These are phyloP conservation scores for Russula brevipes DNA, from an alignment of 768 basidiomycete genomes.

Conservation along the genomic window DNA sequence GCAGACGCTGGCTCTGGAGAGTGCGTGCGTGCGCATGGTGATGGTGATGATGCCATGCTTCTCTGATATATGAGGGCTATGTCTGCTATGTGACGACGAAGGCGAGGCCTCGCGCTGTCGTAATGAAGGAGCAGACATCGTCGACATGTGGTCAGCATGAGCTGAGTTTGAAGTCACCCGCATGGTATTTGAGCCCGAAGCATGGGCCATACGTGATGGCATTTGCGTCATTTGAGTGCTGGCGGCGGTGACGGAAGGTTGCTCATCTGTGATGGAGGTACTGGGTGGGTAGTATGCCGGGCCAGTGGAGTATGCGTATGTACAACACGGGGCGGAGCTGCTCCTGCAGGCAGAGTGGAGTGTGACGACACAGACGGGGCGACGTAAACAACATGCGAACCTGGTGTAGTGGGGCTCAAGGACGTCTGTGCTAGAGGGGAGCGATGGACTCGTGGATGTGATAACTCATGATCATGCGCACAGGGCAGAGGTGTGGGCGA, in stretches of 20 bases:
- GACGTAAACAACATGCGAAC: background rate
- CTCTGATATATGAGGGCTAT: constrained; percentile 8
- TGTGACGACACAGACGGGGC: background rate
- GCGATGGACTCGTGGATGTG: background rate
- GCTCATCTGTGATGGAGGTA: background rate
- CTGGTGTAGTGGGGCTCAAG: background rate
- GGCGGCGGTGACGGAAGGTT: background rate
- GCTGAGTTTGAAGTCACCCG: constrained; percentile 13
- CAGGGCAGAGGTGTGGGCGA: constrained; percentile 6
- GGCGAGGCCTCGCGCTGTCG: constrained; percentile 16
- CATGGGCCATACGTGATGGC: background rate
- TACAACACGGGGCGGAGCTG: background rate
- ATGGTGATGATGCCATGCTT: constrained; percentile 11
- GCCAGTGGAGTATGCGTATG: background rate
- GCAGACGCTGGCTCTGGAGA: constrained; percentile 39
- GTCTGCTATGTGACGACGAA: constrained; percentile 11
- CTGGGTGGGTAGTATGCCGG: background rate
- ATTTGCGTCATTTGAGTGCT: background rate
- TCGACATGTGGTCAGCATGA: constrained; percentile 14
- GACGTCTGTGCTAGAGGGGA: background rate
- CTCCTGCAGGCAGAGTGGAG: background rate
- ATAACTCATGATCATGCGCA: background rate
- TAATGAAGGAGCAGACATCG: constrained; percentile 7
- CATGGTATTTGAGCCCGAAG: background rate
- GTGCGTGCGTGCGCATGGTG: constrained; percentile 17